Base-by-base conservation (phyloP, 768 basidiomycete genomes). In the Lentinus tigrinus region DNA sequence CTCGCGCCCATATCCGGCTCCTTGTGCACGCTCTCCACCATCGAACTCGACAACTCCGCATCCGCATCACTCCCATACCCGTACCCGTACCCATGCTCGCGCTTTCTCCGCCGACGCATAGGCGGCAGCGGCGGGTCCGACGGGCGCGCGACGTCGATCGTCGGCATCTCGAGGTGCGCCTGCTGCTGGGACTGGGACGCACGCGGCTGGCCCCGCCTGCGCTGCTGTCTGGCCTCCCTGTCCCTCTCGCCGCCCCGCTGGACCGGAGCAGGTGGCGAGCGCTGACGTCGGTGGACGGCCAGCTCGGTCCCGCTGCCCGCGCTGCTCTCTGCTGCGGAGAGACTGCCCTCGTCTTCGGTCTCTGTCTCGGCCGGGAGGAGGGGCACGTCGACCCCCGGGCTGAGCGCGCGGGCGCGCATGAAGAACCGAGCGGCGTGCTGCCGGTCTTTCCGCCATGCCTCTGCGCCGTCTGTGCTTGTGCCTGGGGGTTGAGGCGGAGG, bases 391-490 rank as follows among this genome's bases (percentile, higher is more conserved):
- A 92, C 77, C 46, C 75, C 74, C 8, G 88, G 84, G 52, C 83
- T 75, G 31, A 93, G 73, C 38, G 65, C 62, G 23, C 79, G 81
- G 7, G 91, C 89, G 19, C 84, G 83, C 57, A 89, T 87, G 69
- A 93, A 91, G 67, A 85, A 90, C 51, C 78, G 79, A 19, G 81
- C 77, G 11, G 91, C 91, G 26, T 83, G 78, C 63, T 85, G 85
- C 44, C 88, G 82, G 69, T 93, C 90, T 37, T 81, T 81, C 66
- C 79, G 84, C 89, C 90, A 93, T 8, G 83, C 85, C 61, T 86
- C 87, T 4, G 84, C 81, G 23, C 87, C 84, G 36, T 80, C 80
- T 68, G 84, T 81, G 42, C 78, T 77, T 10, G 56, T 42, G 34
- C 61, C 47, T 40, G 48, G 26, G 58, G 60, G 27, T 54, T 44